A percentile compares a stretch with the other conserved stretches of the same genome.
Conservation (phyloP, 108 stramenopile genomes). For the Pseudonitzschia pungens region DNA sequence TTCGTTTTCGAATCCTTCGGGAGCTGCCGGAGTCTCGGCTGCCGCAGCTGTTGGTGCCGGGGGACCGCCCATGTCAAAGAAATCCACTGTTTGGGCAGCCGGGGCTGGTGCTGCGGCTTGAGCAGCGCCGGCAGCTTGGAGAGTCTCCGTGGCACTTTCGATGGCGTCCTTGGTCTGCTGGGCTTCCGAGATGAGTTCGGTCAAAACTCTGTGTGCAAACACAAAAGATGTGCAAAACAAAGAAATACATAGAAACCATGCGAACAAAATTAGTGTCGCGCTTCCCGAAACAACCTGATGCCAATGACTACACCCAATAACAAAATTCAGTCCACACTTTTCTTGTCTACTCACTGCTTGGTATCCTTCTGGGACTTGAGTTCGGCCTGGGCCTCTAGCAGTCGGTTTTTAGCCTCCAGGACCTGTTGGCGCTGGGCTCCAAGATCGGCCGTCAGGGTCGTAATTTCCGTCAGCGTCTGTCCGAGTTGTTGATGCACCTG, state of each 20-base stretch:
- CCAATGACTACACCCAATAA: too few species aligned
- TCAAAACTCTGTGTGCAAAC: constrained; percentile 28
- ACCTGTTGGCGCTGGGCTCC: constrained; percentile 61
- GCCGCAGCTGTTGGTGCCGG: background rate
- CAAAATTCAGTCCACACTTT: constrained; percentile 31
- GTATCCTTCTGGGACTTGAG: constrained; percentile 74
- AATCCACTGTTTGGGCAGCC: background rate
- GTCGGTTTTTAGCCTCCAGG: constrained; percentile 54
- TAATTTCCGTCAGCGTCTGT: constrained; percentile 61
- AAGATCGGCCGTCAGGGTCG: constrained; percentile 53
- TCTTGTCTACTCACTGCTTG: constrained; percentile 44
- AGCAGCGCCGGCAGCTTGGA: constrained; percentile 36
- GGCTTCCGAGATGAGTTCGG: constrained; percentile 67
- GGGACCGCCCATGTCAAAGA: background rate
- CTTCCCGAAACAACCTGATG: too few species aligned
- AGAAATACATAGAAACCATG: too few species aligned
- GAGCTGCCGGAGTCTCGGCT: background rate
- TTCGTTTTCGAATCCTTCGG: constrained; percentile 7
- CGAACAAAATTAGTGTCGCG: too few species aligned
- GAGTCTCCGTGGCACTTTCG: constrained; percentile 42
- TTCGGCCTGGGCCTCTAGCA: constrained; percentile 68
- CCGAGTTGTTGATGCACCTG: constrained; percentile 66
- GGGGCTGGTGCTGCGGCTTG: background rate
- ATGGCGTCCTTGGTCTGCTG: constrained; percentile 51
- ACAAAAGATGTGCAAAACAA: background rate